Percentiles rank a stretch among this genome's conserved stretches.
Evolutionary conservation across 805 yeast genomes (phyloP).

Genomic region (Schwanniomyces vanrijiae): DNA sequence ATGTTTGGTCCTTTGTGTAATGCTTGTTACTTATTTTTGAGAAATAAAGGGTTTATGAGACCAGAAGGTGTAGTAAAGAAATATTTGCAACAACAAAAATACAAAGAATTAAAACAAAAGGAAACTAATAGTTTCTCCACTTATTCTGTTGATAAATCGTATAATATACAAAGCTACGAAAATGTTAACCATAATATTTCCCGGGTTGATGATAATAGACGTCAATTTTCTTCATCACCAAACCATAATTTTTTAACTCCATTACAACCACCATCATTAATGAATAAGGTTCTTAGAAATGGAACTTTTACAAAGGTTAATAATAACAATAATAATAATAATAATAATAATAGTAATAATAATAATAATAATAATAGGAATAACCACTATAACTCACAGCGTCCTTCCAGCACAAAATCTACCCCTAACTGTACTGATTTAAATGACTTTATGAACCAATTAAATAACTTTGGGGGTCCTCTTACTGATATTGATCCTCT

Average conservation of each 20-base stretch:
- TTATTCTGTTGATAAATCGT: constrained; percentile 1
- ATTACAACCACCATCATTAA: constrained; percentile 37
- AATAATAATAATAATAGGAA: constrained; percentile 1
- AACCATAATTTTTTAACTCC: constrained; percentile 38
- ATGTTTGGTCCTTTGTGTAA: constrained; percentile 49
- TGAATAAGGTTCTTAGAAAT: constrained; percentile 37
- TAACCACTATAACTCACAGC: neutral
- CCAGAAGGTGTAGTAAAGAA: constrained; percentile 47
- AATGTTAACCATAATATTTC: constrained; percentile 4
- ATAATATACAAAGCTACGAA: constrained; percentile 8
- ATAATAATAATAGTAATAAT: neutral
- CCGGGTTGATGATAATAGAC: constrained; percentile 7
- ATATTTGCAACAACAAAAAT: constrained; percentile 44
- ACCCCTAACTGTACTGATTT: constrained; percentile 35
- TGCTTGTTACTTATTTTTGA: constrained; percentile 44
- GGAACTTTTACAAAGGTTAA: constrained; percentile 7
- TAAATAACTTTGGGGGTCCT: constrained; percentile 44
- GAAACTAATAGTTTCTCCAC: constrained; percentile 15
- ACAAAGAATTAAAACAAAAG: constrained; percentile 35
- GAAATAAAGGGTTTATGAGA: constrained; percentile 45
- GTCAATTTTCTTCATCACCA: constrained; percentile 30
- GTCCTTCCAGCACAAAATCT: constrained; percentile 3
- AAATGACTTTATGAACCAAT: constrained; percentile 41
- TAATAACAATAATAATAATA: constrained; percentile 3
- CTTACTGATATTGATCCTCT: constrained; percentile 46